phyloP scores from a whole-genome alignment of 2,329 filamentous ascomycete genomes.

The Talaromyces sp. region DNA sequence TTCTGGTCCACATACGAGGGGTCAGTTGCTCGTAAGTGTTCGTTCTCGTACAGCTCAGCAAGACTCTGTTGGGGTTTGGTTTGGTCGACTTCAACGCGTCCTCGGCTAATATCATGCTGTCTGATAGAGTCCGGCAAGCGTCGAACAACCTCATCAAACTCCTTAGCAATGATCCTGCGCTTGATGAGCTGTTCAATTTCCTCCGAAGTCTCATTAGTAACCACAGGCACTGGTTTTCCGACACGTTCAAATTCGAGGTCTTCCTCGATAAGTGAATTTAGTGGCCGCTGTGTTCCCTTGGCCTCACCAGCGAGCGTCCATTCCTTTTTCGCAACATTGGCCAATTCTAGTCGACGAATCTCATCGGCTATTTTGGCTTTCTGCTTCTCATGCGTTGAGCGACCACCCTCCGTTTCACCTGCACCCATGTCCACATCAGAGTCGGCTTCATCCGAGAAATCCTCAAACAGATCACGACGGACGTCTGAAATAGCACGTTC shows the following conservation, averaged over 20 bases:
- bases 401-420: slow-evolving; percentile 19
- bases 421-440: slow-evolving; percentile 58
- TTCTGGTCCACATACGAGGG: slow-evolving; percentile 74
- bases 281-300: slow-evolving; percentile 69
- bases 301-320: slow-evolving; percentile 92
- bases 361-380: slow-evolving; percentile 83
- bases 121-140: slow-evolving; percentile 70
- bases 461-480: slow-evolving; percentile 84
- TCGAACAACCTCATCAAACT: slow-evolving; percentile 87
- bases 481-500: slow-evolving; percentile 81
- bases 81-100: slow-evolving; percentile 77
- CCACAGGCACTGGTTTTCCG: slow-evolving; percentile 89
- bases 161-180: slow-evolving; percentile 77
- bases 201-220: slow-evolving; percentile 85
- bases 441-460: slow-evolving; percentile 60
- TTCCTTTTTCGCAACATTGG: slow-evolving; percentile 80
- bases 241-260: slow-evolving; percentile 93
- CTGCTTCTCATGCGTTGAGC: slow-evolving; percentile 76
- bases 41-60: slow-evolving; percentile 90
- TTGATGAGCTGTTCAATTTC: slow-evolving; percentile 93
- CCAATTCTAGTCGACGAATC: slow-evolving; percentile 84
- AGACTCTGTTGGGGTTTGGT: slow-evolving; percentile 81
- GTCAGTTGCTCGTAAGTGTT: slow-evolving; percentile 73
- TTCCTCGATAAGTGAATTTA: slow-evolving; percentile 90
- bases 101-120: slow-evolving; percentile 60